A percentile compares a stretch with the other conserved stretches of the same genome.
Conservation (phyloP, 768 basidiomycete species). For the Postia placenta region DNA sequence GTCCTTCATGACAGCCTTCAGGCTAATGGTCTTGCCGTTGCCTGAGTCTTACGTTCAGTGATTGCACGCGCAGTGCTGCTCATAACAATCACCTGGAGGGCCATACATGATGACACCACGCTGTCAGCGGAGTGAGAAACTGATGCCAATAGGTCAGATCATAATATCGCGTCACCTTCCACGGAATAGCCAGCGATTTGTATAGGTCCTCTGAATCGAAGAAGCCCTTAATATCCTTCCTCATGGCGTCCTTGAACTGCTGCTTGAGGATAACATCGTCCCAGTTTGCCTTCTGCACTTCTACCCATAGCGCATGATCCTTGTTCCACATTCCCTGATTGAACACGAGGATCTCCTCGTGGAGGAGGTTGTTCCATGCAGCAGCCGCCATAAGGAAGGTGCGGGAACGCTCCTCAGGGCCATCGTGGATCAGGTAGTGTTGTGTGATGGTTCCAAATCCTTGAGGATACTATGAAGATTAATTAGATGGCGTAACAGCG, state of each 20-base stretch:
- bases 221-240: constrained; percentile 76
- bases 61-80: too few species aligned
- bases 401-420: constrained; percentile 44
- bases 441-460: constrained; percentile 21
- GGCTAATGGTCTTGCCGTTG: constrained; percentile 79
- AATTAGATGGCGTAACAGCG: constrained; percentile 20
- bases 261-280: constrained; percentile 68
- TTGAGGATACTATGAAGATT: constrained; percentile 23
- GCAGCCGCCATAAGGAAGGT: constrained; percentile 49
- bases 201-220: constrained; percentile 71
- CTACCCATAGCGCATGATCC: constrained; percentile 50
- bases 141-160: background rate
- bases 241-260: constrained; percentile 57
- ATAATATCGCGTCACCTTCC: constrained; percentile 54
- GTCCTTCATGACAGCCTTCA: constrained; percentile 78
- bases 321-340: constrained; percentile 68
- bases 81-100: constrained; percentile 49
- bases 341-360: constrained; percentile 75
- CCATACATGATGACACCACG: constrained; percentile 81
- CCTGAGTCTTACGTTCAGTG: constrained; percentile 32
- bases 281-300: constrained; percentile 53
- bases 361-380: constrained; percentile 44
- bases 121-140: constrained; percentile 30
- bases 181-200: constrained; percentile 69
- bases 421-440: constrained; percentile 57